phyloP scores from a whole-genome alignment of 805 yeast species.

The Candida nanaspora region DNA sequence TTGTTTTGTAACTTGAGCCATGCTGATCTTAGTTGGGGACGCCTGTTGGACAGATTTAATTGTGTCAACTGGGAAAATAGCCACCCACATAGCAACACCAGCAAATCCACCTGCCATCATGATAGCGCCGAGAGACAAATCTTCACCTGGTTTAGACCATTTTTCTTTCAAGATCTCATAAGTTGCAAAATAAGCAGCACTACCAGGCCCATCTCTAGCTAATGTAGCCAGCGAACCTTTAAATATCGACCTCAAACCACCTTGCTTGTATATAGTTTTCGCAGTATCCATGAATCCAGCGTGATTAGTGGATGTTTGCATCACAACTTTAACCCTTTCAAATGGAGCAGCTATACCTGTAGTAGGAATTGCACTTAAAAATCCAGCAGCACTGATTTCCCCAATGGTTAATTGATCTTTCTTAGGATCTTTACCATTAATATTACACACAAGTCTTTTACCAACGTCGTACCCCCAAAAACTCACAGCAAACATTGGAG shows the following conservation, averaged over 20 bases:
- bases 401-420: conserved; percentile 43
- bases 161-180: conserved; percentile 73
- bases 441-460: conserved; percentile 56
- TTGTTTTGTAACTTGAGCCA: conserved; percentile 56
- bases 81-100: conserved; percentile 96
- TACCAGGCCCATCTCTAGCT: conserved; percentile 97
- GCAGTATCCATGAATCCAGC: conserved; percentile 53
- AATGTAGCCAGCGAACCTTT: conserved; percentile 89
- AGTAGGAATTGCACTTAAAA: conserved; percentile 89
- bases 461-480: conserved; percentile 99
- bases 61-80: conserved; percentile 94
- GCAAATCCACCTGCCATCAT: conserved; percentile 92
- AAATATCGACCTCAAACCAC: conserved; percentile 79
- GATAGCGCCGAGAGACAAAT: conserved; percentile 62
- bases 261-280: conserved; percentile 60
- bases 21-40: conserved; percentile 44
- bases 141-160: conserved; percentile 42
- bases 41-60: conserved; percentile 80
- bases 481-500: conserved; percentile 97
- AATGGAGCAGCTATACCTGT: conserved; percentile 97
- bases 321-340: conserved; percentile 89
- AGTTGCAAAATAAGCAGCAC: conserved; percentile 91
- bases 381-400: conserved; percentile 87
- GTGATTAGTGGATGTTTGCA: conserved; percentile 55
- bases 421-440: conserved; percentile 28